These are phyloP conservation scores for Aureobasidium sp. DNA, from an alignment of 2,329 filamentous ascomycete species.

Conservation along the genomic window DNA sequence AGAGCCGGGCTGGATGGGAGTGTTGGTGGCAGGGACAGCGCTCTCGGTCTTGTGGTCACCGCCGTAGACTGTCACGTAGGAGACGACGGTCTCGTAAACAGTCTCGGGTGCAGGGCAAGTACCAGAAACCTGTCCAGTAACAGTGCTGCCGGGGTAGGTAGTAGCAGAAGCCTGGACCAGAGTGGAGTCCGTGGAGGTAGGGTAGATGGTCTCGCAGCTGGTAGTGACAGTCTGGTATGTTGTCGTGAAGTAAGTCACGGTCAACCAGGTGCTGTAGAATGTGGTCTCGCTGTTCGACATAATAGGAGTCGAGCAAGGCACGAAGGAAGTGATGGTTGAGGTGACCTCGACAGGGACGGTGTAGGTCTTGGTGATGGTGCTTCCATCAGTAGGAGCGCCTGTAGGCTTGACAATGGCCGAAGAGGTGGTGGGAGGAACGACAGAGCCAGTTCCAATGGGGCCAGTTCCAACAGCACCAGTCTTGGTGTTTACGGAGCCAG, in stretches of 20 bases:
- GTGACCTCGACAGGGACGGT: conserved; percentile 26
- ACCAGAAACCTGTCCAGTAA: not conserved
- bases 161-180: not conserved
- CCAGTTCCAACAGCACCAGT: conserved; percentile 3
- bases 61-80: not conserved
- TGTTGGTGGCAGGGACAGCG: not conserved
- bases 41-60: not conserved
- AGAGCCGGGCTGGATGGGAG: conserved; percentile 1
- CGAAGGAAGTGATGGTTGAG: conserved; percentile 29
- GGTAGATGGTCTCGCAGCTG: conserved; percentile 16
- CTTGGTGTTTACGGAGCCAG: not conserved
- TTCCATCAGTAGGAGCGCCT: not conserved
- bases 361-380: conserved; percentile 1
- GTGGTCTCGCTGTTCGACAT: conserved; percentile 26
- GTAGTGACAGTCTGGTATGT: conserved; percentile 25
- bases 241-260: conserved; percentile 27
- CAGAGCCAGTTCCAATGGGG: not conserved
- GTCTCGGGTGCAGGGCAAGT: conserved; percentile 14
- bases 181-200: not conserved
- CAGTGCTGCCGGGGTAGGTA: not conserved
- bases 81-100: conserved; percentile 15
- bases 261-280: conserved; percentile 36
- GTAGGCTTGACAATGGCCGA: not conserved
- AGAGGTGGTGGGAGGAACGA: conserved; percentile 11
- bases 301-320: conserved; percentile 32